phyloP scores from a whole-genome alignment of 768 basidiomycete genomes.

The Butyriboletus loyo region DNA sequence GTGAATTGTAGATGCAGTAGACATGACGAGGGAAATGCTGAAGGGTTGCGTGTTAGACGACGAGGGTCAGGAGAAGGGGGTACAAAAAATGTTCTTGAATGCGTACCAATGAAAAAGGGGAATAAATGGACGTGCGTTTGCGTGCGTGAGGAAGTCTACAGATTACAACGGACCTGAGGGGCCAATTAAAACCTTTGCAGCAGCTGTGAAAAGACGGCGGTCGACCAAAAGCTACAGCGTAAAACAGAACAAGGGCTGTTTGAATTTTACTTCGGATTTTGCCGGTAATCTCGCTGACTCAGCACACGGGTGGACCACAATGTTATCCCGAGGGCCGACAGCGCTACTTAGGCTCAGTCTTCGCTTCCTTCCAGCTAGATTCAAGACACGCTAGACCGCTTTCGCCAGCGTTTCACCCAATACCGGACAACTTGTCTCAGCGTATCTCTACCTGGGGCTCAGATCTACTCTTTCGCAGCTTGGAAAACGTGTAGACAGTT shows the following conservation, averaged over 20 bases:
- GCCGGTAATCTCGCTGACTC: conserved; percentile 29
- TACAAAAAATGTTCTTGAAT: not conserved
- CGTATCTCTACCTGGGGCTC: no score
- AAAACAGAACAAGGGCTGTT: conserved; percentile 13
- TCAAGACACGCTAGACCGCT: no score
- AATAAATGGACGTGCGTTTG: conserved; percentile 34
- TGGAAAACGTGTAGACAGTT: no score
- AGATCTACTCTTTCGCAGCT: no score
- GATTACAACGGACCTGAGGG: conserved; percentile 35
- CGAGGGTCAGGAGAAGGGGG: conserved; percentile 1
- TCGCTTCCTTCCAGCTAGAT: no score
- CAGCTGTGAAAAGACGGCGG: conserved; percentile 26
- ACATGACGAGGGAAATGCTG: conserved; percentile 37
- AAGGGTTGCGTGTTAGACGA: not conserved
- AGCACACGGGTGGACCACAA: conserved; percentile 7
- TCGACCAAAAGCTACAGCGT: conserved; percentile 16
- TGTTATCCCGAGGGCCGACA: not conserved
- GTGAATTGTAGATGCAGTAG: conserved; percentile 45
- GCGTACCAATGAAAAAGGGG: conserved; percentile 28
- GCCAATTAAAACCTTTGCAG: conserved; percentile 26
- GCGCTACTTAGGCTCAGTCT: not conserved
- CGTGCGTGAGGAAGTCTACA: conserved; percentile 37
- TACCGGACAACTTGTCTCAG: no score
- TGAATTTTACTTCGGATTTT: conserved; percentile 32
- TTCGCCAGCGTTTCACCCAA: no score